Evolutionary conservation across 1,284 basidiomycete species (phyloP), one percentile per base, ranked within the genome.

Genomic region (Spongispora temasekensis): DNA sequence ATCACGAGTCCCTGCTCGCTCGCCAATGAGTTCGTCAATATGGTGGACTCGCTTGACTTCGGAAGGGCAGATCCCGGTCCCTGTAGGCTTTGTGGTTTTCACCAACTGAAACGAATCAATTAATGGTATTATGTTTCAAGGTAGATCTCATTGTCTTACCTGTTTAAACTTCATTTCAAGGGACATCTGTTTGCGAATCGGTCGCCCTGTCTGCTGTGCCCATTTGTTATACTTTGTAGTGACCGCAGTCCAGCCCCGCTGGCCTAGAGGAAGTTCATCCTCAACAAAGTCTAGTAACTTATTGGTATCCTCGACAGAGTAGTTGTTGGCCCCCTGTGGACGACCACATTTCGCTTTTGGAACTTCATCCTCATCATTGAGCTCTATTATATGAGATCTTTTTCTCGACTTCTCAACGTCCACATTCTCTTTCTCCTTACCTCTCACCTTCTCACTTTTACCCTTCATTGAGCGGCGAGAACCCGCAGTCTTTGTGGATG

Each of bases 91-190:
- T n/a, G 57, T 60, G 1, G 63, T 71, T 28, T 65, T 63, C 23
- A 40, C 37, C 37, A 40, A 40, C 37, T 40, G 17, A 2, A 40
- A 17, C 13, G 21, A 17, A 2, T 17, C 2, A 40, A 7, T 8
- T 19, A 40, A 37, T n/a, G n/a, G n/a, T n/a, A n/a, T n/a, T n/a
- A n/a, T n/a, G 19, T 37, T 4, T 19, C 19, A 10, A 37, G 35
- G 35, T 13, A 15, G 72, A 15, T 13, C 30, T n/a, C 23, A 35
- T n/a, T n/a, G n/a, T 67, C 69, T 30, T 62, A 77, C 76, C 60
- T 65, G 57, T 59, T 76, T 76, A 59, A 71, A 76, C 60, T 76
- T 76, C 0, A 55, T 61, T 57, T 76, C 71, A 1, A 77, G 62
- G 0, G 71, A 71, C 31, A 72, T 72, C 10, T 53, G 28, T 30